Percentiles rank a stretch among this genome's conserved stretches.
These are phyloP conservation scores for Eimeria sp. DNA, from an alignment of 169 alveolate species.

Conservation along the genomic window DNA sequence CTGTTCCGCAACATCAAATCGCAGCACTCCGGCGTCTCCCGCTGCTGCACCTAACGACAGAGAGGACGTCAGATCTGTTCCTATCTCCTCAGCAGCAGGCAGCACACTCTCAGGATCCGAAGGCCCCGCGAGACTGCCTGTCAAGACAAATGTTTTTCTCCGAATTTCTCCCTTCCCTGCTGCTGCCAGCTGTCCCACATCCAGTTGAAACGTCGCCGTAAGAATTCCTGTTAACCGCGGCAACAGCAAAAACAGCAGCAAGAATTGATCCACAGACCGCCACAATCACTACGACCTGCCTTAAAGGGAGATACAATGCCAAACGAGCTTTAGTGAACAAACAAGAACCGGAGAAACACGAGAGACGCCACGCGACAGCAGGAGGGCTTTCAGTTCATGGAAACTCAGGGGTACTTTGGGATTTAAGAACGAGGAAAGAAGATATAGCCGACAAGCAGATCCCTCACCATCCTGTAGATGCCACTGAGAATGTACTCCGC, in stretches of 20 bases:
- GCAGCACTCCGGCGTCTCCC: not conserved
- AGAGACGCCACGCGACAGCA: too few species aligned
- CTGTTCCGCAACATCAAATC: not conserved
- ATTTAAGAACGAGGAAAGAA: not conserved
- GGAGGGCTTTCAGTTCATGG: too few species aligned
- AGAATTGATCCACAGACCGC: too few species aligned
- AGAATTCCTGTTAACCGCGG: not conserved
- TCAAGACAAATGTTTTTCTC: not conserved
- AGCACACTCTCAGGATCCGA: not conserved
- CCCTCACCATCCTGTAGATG: not conserved
- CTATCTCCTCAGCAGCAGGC: slow-evolving; percentile 15
- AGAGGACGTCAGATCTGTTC: not conserved
- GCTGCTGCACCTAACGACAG: not conserved
- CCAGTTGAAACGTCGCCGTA: not conserved
- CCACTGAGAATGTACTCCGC: not conserved
- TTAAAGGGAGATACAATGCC: too few species aligned
- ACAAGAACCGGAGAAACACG: too few species aligned
- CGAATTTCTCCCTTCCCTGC: not conserved
- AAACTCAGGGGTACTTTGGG: not conserved
- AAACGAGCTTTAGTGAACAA: too few species aligned
- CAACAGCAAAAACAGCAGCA: too few species aligned
- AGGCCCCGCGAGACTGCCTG: not conserved
- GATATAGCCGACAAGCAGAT: not conserved
- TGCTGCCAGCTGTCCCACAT: not conserved
- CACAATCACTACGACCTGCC: too few species aligned